Percentiles rank a stretch among this genome's conserved stretches.
Evolutionary conservation across 1,284 basidiomycete genomes (phyloP).

Genomic region (Naganishia sp.): DNA sequence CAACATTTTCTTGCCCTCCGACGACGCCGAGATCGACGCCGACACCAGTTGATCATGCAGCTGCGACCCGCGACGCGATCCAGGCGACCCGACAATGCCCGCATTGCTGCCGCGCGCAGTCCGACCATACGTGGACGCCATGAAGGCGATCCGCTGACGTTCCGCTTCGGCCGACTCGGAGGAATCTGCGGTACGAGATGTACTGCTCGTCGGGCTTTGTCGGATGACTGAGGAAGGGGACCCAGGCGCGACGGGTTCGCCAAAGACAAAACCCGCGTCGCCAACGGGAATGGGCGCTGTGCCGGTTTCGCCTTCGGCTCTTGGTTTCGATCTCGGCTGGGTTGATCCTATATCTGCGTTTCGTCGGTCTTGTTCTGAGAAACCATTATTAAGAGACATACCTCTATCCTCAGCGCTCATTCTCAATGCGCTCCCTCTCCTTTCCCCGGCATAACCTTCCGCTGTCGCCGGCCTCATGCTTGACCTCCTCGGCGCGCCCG

Average conservation of each 20-base stretch:
- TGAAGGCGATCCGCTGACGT: constrained; percentile 48
- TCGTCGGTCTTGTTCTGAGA: not conserved
- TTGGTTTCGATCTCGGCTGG: not conserved
- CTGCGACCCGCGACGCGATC: constrained; percentile 17
- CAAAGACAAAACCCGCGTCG: constrained; percentile 20
- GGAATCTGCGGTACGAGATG: constrained; percentile 40
- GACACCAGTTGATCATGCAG: constrained; percentile 22
- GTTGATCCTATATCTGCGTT: not conserved
- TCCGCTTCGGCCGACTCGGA: constrained; percentile 52
- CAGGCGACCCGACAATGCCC: not conserved
- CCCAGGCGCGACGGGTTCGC: constrained; percentile 7
- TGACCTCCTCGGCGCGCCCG: not conserved
- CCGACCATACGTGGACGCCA: constrained; percentile 44
- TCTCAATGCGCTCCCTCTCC: not conserved
- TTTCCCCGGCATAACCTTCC: constrained; percentile 1
- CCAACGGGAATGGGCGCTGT: not conserved
- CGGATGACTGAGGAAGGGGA: constrained; percentile 23
- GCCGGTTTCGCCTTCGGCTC: not conserved
- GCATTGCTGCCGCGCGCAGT: constrained; percentile 7
- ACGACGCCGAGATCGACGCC: constrained; percentile 1
- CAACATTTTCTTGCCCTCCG: constrained; percentile 21
- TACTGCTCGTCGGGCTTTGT: constrained; percentile 25
- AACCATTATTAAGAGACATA: not conserved
- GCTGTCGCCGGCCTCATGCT: constrained; percentile 9
- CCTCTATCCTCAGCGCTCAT: constrained; percentile 1